These are phyloP conservation scores for Babesia ovata DNA, from an alignment of 169 alveolate species.

Conservation along the genomic window DNA sequence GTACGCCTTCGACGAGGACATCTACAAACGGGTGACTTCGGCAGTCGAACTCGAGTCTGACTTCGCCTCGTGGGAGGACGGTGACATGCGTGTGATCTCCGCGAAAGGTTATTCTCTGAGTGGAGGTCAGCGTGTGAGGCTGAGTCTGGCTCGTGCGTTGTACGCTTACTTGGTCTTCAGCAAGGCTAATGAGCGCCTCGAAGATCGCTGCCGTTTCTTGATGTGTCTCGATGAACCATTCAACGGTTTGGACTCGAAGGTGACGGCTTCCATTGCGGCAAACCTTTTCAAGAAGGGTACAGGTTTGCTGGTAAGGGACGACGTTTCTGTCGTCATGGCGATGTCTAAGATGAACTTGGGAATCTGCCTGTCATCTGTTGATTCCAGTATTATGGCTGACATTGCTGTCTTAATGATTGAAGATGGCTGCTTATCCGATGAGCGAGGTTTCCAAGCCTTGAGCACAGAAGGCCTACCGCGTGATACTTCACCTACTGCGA, in stretches of 20 bases:
- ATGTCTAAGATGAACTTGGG: conserved; percentile 18
- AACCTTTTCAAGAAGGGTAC: conserved; percentile 20
- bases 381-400: background rate
- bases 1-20: conserved; percentile 39
- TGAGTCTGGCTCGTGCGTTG: conserved; percentile 89
- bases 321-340: conserved; percentile 28
- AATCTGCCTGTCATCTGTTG: background rate
- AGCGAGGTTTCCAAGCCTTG: background rate
- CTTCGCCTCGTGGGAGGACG: conserved; percentile 46
- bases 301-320: conserved; percentile 38
- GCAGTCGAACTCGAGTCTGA: conserved; percentile 31
- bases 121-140: conserved; percentile 91
- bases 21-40: conserved; percentile 29
- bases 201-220: conserved; percentile 56
- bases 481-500: too few species aligned
- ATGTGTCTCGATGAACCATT: conserved; percentile 53
- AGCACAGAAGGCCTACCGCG: background rate
- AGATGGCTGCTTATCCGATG: background rate
- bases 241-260: conserved; percentile 39
- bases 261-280: background rate
- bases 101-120: conserved; percentile 69
- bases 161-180: conserved; percentile 72
- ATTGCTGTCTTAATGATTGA: background rate
- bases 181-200: conserved; percentile 44
- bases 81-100: conserved; percentile 46